Evolutionary conservation across 768 basidiomycete species (phyloP).

Genomic region (Rhizopogon rudus): DNA sequence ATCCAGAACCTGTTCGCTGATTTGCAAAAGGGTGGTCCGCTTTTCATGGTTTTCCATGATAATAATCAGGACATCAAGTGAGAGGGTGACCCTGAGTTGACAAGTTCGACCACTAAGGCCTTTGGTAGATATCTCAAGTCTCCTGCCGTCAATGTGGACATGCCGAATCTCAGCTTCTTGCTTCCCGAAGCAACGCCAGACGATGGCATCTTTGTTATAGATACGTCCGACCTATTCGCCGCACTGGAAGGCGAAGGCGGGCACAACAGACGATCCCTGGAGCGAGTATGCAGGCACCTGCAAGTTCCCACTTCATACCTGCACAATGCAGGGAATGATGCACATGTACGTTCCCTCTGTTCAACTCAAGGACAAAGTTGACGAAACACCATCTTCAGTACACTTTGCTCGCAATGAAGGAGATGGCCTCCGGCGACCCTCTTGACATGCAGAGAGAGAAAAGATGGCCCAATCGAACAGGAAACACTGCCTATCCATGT

Average conservation of each 20-base stretch:
- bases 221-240: constrained; percentile 71
- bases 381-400: constrained; percentile 42
- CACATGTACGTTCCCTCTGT: constrained; percentile 48
- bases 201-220: constrained; percentile 58
- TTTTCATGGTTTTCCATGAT: constrained; percentile 83
- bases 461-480: constrained; percentile 69
- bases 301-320: constrained; percentile 49
- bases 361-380: neutral
- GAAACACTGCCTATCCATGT: constrained; percentile 6
- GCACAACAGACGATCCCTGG: constrained; percentile 50
- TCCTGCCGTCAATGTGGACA: constrained; percentile 42
- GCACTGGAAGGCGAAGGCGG: constrained; percentile 62
- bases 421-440: constrained; percentile 71
- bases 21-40: constrained; percentile 43
- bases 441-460: constrained; percentile 73
- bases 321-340: constrained; percentile 89
- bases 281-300: constrained; percentile 59
- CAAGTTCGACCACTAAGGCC: neutral
- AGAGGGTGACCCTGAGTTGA: constrained; percentile 2
- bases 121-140: constrained; percentile 48
- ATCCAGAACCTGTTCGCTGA: constrained; percentile 42
- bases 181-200: constrained; percentile 54
- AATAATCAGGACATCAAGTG: constrained; percentile 73
- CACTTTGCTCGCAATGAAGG: constrained; percentile 58
- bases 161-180: constrained; percentile 46